These are phyloP conservation scores for Yamadazyma songkhlaensis DNA, from an alignment of 1,139 yeast genomes.

Conservation along the genomic window DNA sequence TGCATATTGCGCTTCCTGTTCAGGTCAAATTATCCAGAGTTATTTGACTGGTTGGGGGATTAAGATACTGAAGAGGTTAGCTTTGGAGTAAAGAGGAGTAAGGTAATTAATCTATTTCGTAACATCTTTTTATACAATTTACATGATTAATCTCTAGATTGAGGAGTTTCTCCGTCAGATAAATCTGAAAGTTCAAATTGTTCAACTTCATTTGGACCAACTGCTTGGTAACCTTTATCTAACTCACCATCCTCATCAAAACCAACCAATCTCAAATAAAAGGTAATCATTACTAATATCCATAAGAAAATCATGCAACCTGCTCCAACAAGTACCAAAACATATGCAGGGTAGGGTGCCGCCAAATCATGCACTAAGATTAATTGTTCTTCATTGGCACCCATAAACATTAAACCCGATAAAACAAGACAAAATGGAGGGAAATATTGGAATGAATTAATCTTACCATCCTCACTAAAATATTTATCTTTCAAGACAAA, in stretches of 20 bases:
- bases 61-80: no score
- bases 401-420: constrained; percentile 82
- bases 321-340: constrained; percentile 68
- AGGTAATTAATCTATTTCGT: not conserved
- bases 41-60: no score
- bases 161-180: constrained; percentile 21
- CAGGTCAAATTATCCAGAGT: no score
- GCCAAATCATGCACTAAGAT: constrained; percentile 66
- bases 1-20: constrained; percentile 3
- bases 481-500: constrained; percentile 62
- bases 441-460: constrained; percentile 73
- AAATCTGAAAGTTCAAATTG: constrained; percentile 37
- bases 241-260: constrained; percentile 41
- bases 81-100: not conserved
- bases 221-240: constrained; percentile 1
- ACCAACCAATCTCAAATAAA: constrained; percentile 56
- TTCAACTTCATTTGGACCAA: constrained; percentile 19
- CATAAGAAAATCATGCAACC: constrained; percentile 72
- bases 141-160: not conserved
- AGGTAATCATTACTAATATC: constrained; percentile 53
- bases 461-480: constrained; percentile 41
- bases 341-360: constrained; percentile 82
- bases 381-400: constrained; percentile 89
- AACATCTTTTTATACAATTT: constrained; percentile 4
- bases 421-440: constrained; percentile 79